Conservation (phyloP, 176 grass and related monocot genomes). For the Carex littledalei region DNA sequence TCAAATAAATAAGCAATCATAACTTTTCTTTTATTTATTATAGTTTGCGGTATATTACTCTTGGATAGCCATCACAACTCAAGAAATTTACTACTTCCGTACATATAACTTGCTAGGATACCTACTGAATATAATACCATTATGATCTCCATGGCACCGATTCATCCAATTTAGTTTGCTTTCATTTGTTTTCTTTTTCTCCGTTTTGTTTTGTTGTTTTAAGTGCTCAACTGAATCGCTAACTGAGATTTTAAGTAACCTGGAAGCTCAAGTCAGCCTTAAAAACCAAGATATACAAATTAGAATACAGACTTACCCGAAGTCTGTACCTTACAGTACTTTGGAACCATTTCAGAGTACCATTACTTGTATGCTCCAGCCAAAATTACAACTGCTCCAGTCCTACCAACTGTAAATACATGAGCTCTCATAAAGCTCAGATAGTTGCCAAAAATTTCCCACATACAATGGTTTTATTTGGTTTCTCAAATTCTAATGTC, state of each 20-base stretch:
- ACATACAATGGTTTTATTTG: not conserved
- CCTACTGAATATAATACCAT: not conserved
- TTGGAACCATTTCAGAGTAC: not conserved
- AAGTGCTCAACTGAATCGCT: not conserved
- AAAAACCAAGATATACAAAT: not conserved
- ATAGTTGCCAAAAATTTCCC: not conserved
- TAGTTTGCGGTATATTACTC: not conserved
- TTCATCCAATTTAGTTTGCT: not conserved
- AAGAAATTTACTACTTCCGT: not conserved
- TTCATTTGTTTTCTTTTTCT: not conserved
- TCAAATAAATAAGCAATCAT: not conserved
- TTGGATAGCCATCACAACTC: not conserved
- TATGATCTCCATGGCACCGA: not conserved
- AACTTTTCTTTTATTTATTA: not conserved
- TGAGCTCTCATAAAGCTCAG: not conserved
- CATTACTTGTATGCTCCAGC: not conserved
- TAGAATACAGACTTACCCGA: no score
- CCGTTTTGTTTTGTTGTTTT: not conserved
- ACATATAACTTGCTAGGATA: not conserved
- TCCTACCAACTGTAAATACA: not conserved
- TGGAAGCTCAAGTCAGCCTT: not conserved
- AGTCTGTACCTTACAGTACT: not conserved
- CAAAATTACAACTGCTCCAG: not conserved
- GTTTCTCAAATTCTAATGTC: not conserved
- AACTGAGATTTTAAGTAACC: not conserved